A percentile compares a stretch with the other conserved stretches of the same genome.
phyloP scores from a whole-genome alignment of 805 yeast genomes.

The Candida sithepensis region DNA sequence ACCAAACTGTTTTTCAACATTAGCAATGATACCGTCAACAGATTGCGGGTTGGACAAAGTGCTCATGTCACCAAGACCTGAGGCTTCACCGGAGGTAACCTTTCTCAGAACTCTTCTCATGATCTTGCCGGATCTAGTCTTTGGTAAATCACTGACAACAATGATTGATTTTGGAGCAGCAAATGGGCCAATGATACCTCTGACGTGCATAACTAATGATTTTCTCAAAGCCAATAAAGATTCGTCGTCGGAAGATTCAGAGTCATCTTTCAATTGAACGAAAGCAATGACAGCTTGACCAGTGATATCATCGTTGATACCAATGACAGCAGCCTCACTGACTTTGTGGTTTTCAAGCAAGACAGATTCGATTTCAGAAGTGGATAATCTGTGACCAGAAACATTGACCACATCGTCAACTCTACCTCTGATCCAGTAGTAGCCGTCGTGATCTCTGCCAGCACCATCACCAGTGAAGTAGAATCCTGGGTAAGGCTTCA shows the following conservation, averaged over 20 bases:
- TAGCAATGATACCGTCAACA: conserved; percentile 71
- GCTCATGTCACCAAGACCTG: conserved; percentile 86
- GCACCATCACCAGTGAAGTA: conserved; percentile 92
- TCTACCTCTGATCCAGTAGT: conserved; percentile 81
- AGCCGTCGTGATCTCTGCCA: conserved; percentile 80
- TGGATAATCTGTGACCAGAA: conserved; percentile 82
- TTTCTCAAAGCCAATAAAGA: conserved; percentile 57
- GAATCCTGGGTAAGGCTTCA: conserved; percentile 76
- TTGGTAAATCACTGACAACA: conserved; percentile 89
- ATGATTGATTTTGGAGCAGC: conserved; percentile 90
- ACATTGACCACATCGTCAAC: conserved; percentile 89
- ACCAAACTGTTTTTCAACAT: conserved; percentile 49
- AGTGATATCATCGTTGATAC: conserved; percentile 76
- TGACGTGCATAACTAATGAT: conserved; percentile 80
- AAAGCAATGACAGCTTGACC: conserved; percentile 86
- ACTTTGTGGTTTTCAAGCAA: conserved; percentile 67
- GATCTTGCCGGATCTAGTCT: conserved; percentile 97
- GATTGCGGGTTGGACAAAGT: conserved; percentile 85
- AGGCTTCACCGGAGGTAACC: conserved; percentile 87
- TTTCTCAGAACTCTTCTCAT: conserved; percentile 98
- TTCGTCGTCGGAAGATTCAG: conserved; percentile 35
- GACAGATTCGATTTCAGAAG: conserved; percentile 86
- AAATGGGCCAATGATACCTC: conserved; percentile 89
- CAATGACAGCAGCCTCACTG: conserved; percentile 81
- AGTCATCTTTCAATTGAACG: conserved; percentile 62